Percentiles rank a stretch among this genome's conserved stretches.
These are phyloP conservation scores for Leccinum pallidistipes DNA, from an alignment of 1,284 basidiomycete genomes.

Conservation along the genomic window DNA sequence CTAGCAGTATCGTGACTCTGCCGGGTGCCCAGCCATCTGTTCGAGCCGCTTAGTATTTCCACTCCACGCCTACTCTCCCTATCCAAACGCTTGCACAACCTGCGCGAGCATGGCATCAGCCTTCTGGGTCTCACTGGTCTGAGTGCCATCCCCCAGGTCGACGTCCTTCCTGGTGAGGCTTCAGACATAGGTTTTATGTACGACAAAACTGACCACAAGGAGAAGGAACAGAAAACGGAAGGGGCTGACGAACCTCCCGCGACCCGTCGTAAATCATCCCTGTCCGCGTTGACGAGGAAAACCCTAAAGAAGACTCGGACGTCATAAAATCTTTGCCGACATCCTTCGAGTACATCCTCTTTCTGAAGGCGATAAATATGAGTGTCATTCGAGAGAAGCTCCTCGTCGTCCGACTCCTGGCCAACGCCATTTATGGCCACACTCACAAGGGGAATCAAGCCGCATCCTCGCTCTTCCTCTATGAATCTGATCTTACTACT, in stretches of 20 bases:
- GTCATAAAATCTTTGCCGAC: conserved; percentile 77
- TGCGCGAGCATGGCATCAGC: too few species aligned
- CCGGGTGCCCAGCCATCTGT: conserved; percentile 67
- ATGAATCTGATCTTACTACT: conserved; percentile 90
- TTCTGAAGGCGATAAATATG: conserved; percentile 85
- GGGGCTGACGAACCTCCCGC: conserved; percentile 37
- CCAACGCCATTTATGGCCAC: conserved; percentile 89
- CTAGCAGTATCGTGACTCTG: conserved; percentile 78
- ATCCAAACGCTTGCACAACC: too few species aligned
- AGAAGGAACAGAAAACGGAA: too few species aligned
- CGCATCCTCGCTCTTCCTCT: conserved; percentile 84
- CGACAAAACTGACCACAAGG: too few species aligned
- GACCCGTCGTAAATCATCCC: conserved; percentile 40
- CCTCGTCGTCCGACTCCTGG: conserved; percentile 78
- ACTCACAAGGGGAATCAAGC: conserved; percentile 69
- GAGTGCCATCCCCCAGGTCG: too few species aligned
- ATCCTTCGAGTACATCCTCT: conserved; percentile 72
- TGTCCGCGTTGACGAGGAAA: conserved; percentile 60
- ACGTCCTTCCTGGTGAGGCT: too few species aligned
- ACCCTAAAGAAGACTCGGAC: conserved; percentile 53
- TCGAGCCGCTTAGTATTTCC: conserved; percentile 74
- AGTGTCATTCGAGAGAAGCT: conserved; percentile 79
- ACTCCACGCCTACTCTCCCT: conserved; percentile 54
- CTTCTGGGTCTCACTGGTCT: too few species aligned
- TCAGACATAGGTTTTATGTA: too few species aligned